Conservation (phyloP, 2,329 filamentous ascomycete genomes). For the Fusarium tricinctum region DNA sequence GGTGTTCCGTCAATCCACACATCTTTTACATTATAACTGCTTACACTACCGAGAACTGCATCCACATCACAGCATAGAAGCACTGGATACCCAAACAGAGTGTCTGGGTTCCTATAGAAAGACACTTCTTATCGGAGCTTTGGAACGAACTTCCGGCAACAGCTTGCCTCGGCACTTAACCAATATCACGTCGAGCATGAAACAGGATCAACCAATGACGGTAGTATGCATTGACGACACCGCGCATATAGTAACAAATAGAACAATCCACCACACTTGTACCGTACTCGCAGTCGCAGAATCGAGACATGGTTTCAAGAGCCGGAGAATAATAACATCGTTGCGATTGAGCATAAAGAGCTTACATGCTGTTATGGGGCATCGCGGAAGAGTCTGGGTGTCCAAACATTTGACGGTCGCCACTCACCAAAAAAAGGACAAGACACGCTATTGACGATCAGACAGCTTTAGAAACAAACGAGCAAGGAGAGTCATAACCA, state of each 20-base stretch:
- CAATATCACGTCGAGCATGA: background rate
- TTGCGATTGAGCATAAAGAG: constrained; percentile 32
- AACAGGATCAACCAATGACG: background rate
- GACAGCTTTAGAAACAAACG: constrained; percentile 33
- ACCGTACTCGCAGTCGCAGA: constrained; percentile 6
- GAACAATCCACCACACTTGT: background rate
- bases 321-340: constrained; percentile 24
- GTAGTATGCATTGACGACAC: constrained; percentile 3
- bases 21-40: constrained; percentile 13
- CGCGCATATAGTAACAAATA: constrained; percentile 9
- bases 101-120: background rate
- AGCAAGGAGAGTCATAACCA: constrained; percentile 27
- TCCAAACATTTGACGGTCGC: constrained; percentile 31
- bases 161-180: constrained; percentile 10
- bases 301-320: constrained; percentile 41
- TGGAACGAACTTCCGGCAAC: constrained; percentile 6
- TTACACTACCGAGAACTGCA: background rate
- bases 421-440: constrained; percentile 19
- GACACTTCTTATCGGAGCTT: constrained; percentile 2
- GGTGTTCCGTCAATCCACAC: constrained; percentile 12
- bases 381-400: background rate
- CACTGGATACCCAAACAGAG: constrained; percentile 9
- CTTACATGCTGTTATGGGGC: constrained; percentile 26
- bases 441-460: constrained; percentile 26
- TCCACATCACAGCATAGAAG: background rate